These are phyloP conservation scores for Tylopilus plumbeoviolaceoides DNA, from an alignment of 768 basidiomycete genomes.

Conservation along the genomic window DNA sequence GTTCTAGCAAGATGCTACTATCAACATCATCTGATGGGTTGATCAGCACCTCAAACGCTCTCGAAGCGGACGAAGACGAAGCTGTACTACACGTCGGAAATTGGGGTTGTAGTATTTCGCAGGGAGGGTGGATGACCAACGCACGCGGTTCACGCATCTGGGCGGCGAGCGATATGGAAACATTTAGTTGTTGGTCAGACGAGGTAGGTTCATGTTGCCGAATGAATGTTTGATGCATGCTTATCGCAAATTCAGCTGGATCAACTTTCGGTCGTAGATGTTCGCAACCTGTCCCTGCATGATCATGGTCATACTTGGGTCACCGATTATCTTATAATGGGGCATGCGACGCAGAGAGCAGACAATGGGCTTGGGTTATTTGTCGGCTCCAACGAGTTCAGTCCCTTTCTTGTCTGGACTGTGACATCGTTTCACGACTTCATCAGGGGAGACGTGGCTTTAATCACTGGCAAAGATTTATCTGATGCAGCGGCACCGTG, in stretches of 20 bases:
- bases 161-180: slow-evolving; percentile 95
- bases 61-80: slow-evolving; percentile 86
- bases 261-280: slow-evolving; percentile 50
- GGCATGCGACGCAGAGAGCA: slow-evolving; percentile 29
- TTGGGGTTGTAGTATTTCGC: slow-evolving; percentile 77
- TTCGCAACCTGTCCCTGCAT: slow-evolving; percentile 62
- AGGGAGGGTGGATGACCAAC: slow-evolving; percentile 61
- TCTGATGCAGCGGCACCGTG: slow-evolving; percentile 40
- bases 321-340: slow-evolving; percentile 72
- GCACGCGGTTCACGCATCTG: slow-evolving; percentile 49
- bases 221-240: neutral
- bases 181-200: slow-evolving; percentile 76
- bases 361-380: slow-evolving; percentile 47
- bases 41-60: slow-evolving; percentile 62
- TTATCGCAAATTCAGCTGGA: slow-evolving; percentile 50
- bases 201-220: slow-evolving; percentile 43
- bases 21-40: slow-evolving; percentile 86
- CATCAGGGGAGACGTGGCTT: slow-evolving; percentile 53
- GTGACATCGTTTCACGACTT: slow-evolving; percentile 1
- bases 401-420: neutral
- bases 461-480: slow-evolving; percentile 45
- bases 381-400: slow-evolving; percentile 72
- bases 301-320: slow-evolving; percentile 58
- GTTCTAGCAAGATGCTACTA: slow-evolving; percentile 49
- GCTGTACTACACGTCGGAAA: slow-evolving; percentile 78